phyloP scores from a whole-genome alignment of 176 grass and related monocot genomes.

The Saccharum officinarum region DNA sequence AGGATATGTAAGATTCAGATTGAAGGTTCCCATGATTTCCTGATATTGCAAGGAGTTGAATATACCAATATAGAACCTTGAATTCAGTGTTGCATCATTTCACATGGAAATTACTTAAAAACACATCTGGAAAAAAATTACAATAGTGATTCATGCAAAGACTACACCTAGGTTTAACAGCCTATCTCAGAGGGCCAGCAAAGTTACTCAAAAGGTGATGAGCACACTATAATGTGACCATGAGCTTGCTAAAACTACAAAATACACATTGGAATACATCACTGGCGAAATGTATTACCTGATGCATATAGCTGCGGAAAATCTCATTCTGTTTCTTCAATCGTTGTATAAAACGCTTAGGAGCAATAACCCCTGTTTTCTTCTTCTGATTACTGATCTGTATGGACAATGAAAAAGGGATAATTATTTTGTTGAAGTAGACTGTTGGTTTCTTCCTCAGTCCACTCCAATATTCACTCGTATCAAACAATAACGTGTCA shows the following conservation, averaged over 20 bases:
- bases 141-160: not conserved
- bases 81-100: not conserved
- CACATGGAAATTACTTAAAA: not conserved
- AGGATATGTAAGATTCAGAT: not conserved
- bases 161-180: not conserved
- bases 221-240: not conserved
- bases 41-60: not conserved
- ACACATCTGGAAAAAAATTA: not conserved
- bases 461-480: not conserved
- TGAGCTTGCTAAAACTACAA: not conserved
- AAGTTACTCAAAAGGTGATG: not conserved
- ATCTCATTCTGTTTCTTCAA: constrained; percentile 97
- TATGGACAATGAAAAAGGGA: not conserved
- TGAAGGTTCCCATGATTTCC: not conserved
- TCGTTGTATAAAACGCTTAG: constrained; percentile 93
- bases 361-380: constrained; percentile 95
- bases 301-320: constrained; percentile 98
- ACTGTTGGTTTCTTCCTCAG: not conserved
- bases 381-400: constrained; percentile 99
- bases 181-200: not conserved
- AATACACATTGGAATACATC: not conserved
- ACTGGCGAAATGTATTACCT: constrained; percentile 54
- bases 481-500: not conserved
- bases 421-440: constrained; percentile 23
- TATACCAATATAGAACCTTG: not conserved